Base-by-base conservation (phyloP, 495 filamentous ascomycete genomes). In the Trichocladium antarcticum region DNA sequence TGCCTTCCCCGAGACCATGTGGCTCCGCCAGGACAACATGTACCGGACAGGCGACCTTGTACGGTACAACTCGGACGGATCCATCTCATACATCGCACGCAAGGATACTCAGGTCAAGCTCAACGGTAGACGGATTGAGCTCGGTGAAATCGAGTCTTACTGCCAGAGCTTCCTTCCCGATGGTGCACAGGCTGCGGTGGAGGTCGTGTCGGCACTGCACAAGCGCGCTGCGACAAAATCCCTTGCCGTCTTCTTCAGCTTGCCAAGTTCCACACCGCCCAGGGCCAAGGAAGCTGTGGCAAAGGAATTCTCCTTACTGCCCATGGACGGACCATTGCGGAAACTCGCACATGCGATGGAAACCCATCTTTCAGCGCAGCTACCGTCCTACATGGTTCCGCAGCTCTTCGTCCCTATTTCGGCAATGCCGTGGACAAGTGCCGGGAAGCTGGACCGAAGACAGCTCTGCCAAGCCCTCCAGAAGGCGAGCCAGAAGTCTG, bases 1-100 rank as follows among this genome's bases (percentile, higher is more conserved):
- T 83, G 46, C 22, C 14, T 58, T 54, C 0, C 6, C 7, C 5
- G 61, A 56, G 58, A 43, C 53, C 1, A 0, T 17, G 20, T 0
- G 34, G 51, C 8, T 43, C 29, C 10, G 41, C 48, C 1, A 1
- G 1, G 58, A 0, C 41, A 47, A n/a, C 6, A 50, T 81, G 41
- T 82, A 82, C 63, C 77, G 77, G 58, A 80, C 79, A 2, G 77
- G 79, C 5, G 78, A 82, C 50, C 53, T 81, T 41, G 76, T 76
- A 14, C 65, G 73, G 36, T 77, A 81, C 48, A 58, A 70, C 39
- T 71, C 74, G 21, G 73, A 74, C 22, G 75, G 77, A 5, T 64
- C 71, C 9, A 52, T 81, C 9, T 68, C 66, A 16, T 80, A 75
- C 54, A 57, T 82, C 4, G 61, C 56, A 0, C 52, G 61, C 27